Evolutionary conservation across 768 basidiomycete genomes (phyloP), one percentile per base, ranked within the genome.

Genomic region (Hericium erinaceus): DNA sequence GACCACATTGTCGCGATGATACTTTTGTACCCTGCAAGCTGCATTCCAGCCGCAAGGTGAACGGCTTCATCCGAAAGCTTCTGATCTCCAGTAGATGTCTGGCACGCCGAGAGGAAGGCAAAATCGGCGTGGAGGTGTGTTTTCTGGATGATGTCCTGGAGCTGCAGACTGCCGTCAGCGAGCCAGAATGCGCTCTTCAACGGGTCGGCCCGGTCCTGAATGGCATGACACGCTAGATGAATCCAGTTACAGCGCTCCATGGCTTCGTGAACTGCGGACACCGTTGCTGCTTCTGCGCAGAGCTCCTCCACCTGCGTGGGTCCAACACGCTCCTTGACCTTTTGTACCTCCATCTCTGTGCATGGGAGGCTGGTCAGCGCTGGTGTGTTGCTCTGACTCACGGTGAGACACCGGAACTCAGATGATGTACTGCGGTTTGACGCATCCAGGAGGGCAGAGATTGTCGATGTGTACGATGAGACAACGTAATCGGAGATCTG

Each of bases 21-120:
- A 37, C 24, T 33, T 10, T 24, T 18, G 26, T 51, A 66, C 11
- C 64, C 65, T 1, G 61, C 64, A 26, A 61, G 38, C 20, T 58
- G 59, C 65, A 67, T 64, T 24, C 66, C 65, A 57, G 65, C 63
- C 8, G 65, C 65, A 22, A 67, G 55, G 57, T 67, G 65, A 13
- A 67, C 56, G 20, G 63, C 58, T 33, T 67, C 65, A 7, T 64
- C 65, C 12, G 65, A 53, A 16, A 57, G 58, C 9, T 46, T 28
- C n/a, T 48, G n/a, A 39, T 65, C 60, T 10, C 65, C 65, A 13
- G 59, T 52, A 4, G 63, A 60, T 26, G 65, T 65, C 53, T 65
- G 65, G 50, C 63, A 65, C 2, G 66, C 65, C 11, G 65, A 67
- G 11, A 67, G 56, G 40, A 65, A 64, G 1, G 65, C 65, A 40